Evolutionary conservation across 129 eudicot genomes (phyloP), one percentile per base, ranked within the genome.

Genomic region (Flaveria linearis): DNA sequence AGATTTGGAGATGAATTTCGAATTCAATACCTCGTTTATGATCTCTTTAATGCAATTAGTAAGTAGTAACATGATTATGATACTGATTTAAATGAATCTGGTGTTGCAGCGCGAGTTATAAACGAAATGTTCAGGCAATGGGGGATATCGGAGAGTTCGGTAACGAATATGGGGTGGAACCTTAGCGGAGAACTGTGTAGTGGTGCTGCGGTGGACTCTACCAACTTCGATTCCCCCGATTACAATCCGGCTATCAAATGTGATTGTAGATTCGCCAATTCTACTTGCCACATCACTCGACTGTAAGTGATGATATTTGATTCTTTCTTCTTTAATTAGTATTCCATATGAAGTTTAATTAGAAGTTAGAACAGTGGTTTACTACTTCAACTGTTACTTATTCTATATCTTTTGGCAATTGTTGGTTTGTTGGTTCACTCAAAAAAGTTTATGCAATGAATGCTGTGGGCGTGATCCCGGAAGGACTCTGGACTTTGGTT

Each of bases 401-500:
- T 52, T 11, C 0, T 47, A 0, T 10, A 52, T 62, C 13, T 66
- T 46, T 53, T 78, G 50, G 30, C 55, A 15, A 47, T 71, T 15
- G 25, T 63, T 62, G 16, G 25, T 80, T 80, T 15, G n/a, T 63
- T 62, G 16, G 25, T 80, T 80, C 9, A 41, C 9, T 15, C 89
- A 91, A 95, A 83, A 84, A 77, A 80, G 88, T 88, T 58, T 85
- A 77, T 80, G 81, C 85, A 52, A 1, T 77, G 75, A 83, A 88
- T 25, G 85, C 78, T 17, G 64, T 39, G 60, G 89, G 91, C 14
- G 76, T 66, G 9, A 52, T 88, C 68, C 91, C 97, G 1, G 92
- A 91, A 55, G 93, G 87, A 85, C 93, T 92, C 9, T 92, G 93
- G 93, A 86, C 76, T 76, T 76, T 92, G 81, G 82, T 76, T 63